Evolutionary conservation across 305 asterid genomes (phyloP).

Genomic region (Fraxinus ornus): DNA sequence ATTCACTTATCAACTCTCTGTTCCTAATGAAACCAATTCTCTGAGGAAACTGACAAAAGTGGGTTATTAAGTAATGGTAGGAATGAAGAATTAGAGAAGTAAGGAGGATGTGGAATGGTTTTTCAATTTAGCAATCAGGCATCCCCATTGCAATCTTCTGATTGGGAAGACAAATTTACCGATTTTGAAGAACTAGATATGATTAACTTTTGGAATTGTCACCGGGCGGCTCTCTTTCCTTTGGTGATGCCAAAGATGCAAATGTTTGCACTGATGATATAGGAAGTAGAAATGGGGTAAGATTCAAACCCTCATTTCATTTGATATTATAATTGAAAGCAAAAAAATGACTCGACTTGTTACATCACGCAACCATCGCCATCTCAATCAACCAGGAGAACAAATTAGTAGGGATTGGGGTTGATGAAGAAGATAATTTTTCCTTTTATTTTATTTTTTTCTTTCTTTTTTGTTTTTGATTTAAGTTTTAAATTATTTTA

Average conservation of each 20-base stretch:
- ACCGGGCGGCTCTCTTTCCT: conserved; percentile 58
- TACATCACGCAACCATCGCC: too few species aligned
- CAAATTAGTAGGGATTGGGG: too few species aligned
- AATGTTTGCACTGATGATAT: conserved; percentile 15
- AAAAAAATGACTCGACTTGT: background rate
- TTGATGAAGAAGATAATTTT: too few species aligned
- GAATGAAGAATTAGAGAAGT: background rate
- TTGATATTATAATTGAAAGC: background rate
- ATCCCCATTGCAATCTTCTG: background rate
- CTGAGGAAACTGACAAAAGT: conserved; percentile 5
- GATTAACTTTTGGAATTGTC: conserved; percentile 45
- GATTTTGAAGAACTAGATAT: conserved; percentile 36
- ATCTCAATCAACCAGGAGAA: too few species aligned
- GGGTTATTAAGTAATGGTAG: background rate
- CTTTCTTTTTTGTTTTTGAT: too few species aligned
- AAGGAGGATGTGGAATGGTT: background rate
- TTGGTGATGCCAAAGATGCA: conserved; percentile 31
- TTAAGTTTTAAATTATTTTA: too few species aligned
- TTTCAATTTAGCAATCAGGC: background rate
- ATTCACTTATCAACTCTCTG: conserved; percentile 4
- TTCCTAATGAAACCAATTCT: conserved; percentile 23
- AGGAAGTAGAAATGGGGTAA: conserved; percentile 26
- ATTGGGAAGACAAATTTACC: background rate
- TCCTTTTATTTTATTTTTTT: too few species aligned
- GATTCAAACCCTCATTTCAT: background rate